Evolutionary conservation across 2,329 filamentous ascomycete genomes (phyloP).

Genomic region (Talaromyces rugulosus): DNA sequence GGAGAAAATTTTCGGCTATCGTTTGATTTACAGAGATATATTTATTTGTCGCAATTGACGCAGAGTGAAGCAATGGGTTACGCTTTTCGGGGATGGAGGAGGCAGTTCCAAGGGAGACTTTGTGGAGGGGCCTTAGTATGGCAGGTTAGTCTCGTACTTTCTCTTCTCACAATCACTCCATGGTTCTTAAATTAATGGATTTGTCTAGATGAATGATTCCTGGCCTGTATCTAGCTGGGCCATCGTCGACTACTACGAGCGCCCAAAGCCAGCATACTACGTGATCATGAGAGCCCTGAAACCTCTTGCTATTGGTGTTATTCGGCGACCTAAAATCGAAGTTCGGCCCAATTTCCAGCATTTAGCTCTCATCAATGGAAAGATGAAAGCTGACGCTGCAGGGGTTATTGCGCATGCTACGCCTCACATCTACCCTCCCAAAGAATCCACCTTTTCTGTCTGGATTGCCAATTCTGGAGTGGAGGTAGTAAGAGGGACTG

Average conservation of each 20-base stretch:
- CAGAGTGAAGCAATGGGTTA: constrained; percentile 53
- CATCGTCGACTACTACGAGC: constrained; percentile 59
- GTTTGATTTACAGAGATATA: constrained; percentile 27
- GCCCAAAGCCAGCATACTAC: constrained; percentile 60
- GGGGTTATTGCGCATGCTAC: constrained; percentile 2
- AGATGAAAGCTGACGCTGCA: background rate
- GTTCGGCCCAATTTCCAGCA: background rate
- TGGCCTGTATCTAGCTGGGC: constrained; percentile 62
- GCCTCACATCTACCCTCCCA: constrained; percentile 1
- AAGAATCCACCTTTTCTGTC: background rate
- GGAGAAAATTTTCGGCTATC: constrained; percentile 41
- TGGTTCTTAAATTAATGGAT: background rate
- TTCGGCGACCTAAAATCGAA: constrained; percentile 27
- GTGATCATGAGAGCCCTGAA: constrained; percentile 55
- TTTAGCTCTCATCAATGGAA: background rate
- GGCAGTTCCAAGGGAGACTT: constrained; percentile 44
- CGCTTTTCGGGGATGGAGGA: constrained; percentile 46
- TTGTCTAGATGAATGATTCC: constrained; percentile 48
- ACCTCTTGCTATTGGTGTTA: constrained; percentile 54
- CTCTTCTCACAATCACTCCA: background rate
- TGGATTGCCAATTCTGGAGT: background rate
- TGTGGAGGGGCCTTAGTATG: constrained; percentile 29
- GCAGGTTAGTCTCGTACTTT: constrained; percentile 24
- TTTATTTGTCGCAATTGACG: constrained; percentile 59
- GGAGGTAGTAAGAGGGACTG: background rate